phyloP scores from a whole-genome alignment of 2,329 filamentous ascomycete genomes.

The Sporothrix inflata region DNA sequence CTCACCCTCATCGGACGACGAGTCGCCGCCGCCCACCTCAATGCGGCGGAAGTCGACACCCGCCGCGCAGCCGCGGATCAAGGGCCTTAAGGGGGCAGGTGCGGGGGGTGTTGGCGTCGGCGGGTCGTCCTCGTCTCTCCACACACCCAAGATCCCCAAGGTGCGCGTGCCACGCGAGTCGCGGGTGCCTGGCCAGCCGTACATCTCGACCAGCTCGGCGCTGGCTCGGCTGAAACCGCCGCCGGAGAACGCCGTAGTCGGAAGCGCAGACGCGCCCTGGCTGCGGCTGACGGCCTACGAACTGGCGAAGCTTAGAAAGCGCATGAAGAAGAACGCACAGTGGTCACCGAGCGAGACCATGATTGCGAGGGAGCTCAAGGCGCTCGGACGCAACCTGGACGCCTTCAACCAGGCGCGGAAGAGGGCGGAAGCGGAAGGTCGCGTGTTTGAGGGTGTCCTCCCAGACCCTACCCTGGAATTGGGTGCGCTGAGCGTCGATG shows the following conservation, averaged over 20 bases:
- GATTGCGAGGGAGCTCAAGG: constrained; percentile 77
- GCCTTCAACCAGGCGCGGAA: constrained; percentile 64
- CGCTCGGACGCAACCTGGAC: constrained; percentile 67
- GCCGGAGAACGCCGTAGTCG: constrained; percentile 61
- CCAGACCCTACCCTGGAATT: constrained; percentile 53
- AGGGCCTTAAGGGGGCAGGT: constrained; percentile 45
- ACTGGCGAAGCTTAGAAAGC: constrained; percentile 71
- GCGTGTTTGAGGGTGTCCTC: constrained; percentile 57
- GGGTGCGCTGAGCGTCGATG: constrained; percentile 62
- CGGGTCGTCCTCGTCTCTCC: not conserved
- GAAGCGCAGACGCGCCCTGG: constrained; percentile 66
- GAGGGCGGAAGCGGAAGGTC: constrained; percentile 67
- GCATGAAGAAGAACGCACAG: constrained; percentile 89
- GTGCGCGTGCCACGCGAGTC: constrained; percentile 41
- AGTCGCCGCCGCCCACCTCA: constrained; percentile 41
- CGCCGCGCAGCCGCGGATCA: constrained; percentile 51
- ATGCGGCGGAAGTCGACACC: constrained; percentile 39
- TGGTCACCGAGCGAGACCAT: constrained; percentile 86
- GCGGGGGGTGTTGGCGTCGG: not conserved
- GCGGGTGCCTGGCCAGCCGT: constrained; percentile 35
- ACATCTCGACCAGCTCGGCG: constrained; percentile 46
- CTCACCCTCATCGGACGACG: constrained; percentile 40
- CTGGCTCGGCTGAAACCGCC: constrained; percentile 57
- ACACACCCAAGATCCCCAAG: constrained; percentile 50
- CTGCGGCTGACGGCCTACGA: constrained; percentile 67